Evolutionary conservation across 108 stramenopile genomes (phyloP).

Genomic region (Pseudonitzschia multiseries): DNA sequence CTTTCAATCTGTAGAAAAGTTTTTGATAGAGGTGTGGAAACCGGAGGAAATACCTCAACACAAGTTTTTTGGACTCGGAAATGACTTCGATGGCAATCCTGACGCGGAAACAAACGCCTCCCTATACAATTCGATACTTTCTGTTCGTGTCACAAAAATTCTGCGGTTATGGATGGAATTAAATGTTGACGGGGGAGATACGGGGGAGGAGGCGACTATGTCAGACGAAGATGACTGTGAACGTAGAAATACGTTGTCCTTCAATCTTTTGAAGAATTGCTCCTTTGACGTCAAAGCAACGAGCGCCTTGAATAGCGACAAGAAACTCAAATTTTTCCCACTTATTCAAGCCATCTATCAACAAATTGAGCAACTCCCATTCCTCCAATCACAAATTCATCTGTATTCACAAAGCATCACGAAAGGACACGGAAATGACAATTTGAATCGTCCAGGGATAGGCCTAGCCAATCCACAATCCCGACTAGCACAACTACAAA

Average conservation of each 20-base stretch:
- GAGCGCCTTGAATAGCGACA: not conserved
- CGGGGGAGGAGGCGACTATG: not conserved
- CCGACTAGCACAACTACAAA: conserved; percentile 33
- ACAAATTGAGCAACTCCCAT: conserved; percentile 43
- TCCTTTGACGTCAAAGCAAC: conserved; percentile 10
- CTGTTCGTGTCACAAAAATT: conserved; percentile 30
- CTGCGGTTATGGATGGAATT: conserved; percentile 42
- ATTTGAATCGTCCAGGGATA: conserved; percentile 3
- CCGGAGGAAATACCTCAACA: conserved; percentile 20
- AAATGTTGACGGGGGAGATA: conserved; percentile 23
- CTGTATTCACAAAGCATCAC: conserved; percentile 38
- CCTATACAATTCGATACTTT: conserved; percentile 25
- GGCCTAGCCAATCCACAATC: conserved; percentile 23
- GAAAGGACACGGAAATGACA: not conserved
- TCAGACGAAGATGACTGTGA: conserved; percentile 1
- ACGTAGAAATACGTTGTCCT: conserved; percentile 6
- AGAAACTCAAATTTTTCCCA: conserved; percentile 12
- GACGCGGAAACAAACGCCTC: conserved; percentile 13
- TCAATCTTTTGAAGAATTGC: conserved; percentile 21
- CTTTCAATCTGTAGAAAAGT: conserved; percentile 22
- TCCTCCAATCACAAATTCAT: conserved; percentile 43
- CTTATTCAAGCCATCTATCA: conserved; percentile 41
- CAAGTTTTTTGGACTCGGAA: conserved; percentile 6
- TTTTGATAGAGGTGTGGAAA: conserved; percentile 34
- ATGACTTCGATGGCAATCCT: not conserved